Base-by-base conservation (phyloP, 305 asterid genomes). In the Fraxinus latifolia region DNA sequence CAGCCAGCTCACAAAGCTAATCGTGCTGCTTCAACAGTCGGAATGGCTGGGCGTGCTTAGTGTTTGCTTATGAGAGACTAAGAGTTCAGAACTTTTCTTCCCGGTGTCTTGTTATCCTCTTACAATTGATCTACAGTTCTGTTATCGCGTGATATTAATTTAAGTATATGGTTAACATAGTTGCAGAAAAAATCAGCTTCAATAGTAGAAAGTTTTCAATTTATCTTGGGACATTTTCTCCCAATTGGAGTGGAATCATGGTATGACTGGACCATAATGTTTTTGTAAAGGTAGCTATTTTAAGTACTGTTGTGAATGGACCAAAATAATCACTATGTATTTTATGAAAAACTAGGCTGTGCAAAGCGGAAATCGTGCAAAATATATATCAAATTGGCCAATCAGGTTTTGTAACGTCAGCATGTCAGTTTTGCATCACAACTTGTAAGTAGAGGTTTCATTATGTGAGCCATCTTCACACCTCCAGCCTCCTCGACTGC, bases 41-140 rank as follows among this genome's bases (percentile, higher is more conserved):
- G 96, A 76, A 90, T 91, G 97, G 79, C 91, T 0, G 91, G 95
- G 17, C 89, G 82, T 74, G 91, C 90, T 65, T 92, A 89, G 89
- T 76, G 74, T 39, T 67, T 29, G 15, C 36, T 15, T 3, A 29
- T 14, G 34, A 58, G 29, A 19, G 12, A 58, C 12, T 17, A 6
- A 58, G 80, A 75, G 32, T 32, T 74, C 11, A 11, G 34, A 62
- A 11, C 2, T 74, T 68, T 1, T 25, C 9, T 58, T 58, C 60
- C 60, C 7, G 60, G 60, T 11, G 12, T 55, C 67, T 4, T 53
- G 23, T 4, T 8, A 6, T 9, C 29, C 14, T 19, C 12, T 21
- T 23, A 19, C 29, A 6, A 60, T 11, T 0, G 34, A 25, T 27
- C n/a, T 25, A 27, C 34, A 67, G 34, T 67, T 67, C 33, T 62